A percentile compares a stretch with the other conserved stretches of the same genome.
These are phyloP conservation scores for Vitis rotundifolia DNA, from an alignment of 164 flowering plant genomes.

Conservation along the genomic window DNA sequence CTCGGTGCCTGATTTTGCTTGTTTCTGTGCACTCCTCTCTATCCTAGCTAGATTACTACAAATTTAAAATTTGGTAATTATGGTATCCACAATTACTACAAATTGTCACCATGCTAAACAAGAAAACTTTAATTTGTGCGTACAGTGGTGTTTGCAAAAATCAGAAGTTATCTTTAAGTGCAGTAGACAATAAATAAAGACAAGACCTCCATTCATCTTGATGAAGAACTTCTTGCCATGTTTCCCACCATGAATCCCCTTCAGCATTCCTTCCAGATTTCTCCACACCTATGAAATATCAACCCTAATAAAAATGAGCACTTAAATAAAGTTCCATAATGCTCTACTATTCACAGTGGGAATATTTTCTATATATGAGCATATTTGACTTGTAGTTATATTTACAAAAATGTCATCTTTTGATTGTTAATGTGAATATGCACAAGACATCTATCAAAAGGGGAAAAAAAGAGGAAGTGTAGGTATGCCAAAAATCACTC, in stretches of 20 bases:
- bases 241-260: conserved; percentile 99
- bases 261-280: conserved; percentile 94
- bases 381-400: background rate
- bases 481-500: too few relatives aligned
- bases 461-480: too few relatives aligned
- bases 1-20: conserved; percentile 94
- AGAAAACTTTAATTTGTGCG: background rate
- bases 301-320: conserved; percentile 5
- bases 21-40: conserved; percentile 97
- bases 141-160: background rate
- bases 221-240: conserved; percentile 95
- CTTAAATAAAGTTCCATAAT: background rate
- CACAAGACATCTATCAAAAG: too few relatives aligned
- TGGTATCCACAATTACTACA: background rate
- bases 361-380: background rate
- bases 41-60: conserved; percentile 89
- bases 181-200: background rate
- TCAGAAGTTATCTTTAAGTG: background rate
- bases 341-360: conserved; percentile 2
- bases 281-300: conserved; percentile 68
- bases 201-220: conserved; percentile 97
- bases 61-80: conserved; percentile 7
- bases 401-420: background rate
- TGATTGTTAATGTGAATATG: too few relatives aligned
- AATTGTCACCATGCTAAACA: background rate